Evolutionary conservation across 2,329 filamentous ascomycete species (phyloP).

Genomic region (Fusarium albosuccineum): DNA sequence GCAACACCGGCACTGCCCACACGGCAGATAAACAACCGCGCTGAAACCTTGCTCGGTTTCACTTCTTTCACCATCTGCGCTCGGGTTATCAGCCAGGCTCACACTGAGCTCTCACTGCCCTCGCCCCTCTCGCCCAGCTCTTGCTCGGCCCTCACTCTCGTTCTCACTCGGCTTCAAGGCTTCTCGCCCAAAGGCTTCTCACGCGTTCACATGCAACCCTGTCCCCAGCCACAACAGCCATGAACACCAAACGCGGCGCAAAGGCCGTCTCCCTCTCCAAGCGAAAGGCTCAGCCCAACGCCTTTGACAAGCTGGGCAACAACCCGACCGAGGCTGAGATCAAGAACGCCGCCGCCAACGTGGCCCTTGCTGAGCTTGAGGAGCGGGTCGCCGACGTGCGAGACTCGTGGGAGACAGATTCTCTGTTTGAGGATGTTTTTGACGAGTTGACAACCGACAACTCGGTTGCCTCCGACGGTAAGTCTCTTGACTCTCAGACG

Average conservation of each 20-base stretch:
- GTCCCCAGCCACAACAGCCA: conserved; percentile 10
- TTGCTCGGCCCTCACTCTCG: no score
- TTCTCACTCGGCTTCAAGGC: no score
- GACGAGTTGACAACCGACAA: conserved; percentile 69
- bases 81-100: no score
- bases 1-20: not conserved
- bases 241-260: conserved; percentile 50
- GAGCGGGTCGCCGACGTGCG: conserved; percentile 64
- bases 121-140: no score
- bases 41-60: not conserved
- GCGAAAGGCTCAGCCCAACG: conserved; percentile 52
- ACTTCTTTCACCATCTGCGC: not conserved
- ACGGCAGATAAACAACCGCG: not conserved
- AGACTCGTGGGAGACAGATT: conserved; percentile 74
- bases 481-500: conserved; percentile 33
- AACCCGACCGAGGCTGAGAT: conserved; percentile 54
- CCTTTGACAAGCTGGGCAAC: conserved; percentile 51
- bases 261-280: conserved; percentile 51
- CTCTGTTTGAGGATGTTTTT: conserved; percentile 72
- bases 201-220: not conserved
- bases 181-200: no score
- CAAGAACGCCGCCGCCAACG: conserved; percentile 52
- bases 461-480: conserved; percentile 60
- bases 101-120: no score
- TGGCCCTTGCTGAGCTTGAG: conserved; percentile 61